Base-by-base conservation (phyloP, 352 stramenopile species). In the Aphanomyces euteiches region DNA sequence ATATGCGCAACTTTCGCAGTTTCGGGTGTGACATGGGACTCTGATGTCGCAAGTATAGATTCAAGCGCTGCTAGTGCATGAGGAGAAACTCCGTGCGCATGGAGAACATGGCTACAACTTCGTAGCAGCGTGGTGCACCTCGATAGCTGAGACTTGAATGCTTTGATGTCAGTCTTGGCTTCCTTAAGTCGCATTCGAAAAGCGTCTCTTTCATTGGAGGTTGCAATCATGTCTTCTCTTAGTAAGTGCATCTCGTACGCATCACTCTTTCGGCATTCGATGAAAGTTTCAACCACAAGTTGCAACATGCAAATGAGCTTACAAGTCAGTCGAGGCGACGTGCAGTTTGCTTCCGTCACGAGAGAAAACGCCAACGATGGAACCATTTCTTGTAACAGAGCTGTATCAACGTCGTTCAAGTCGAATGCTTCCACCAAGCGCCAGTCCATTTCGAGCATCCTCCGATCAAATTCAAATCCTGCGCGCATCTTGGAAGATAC, bases 301-400 rank as follows among this genome's bases (percentile, higher is more conserved):
- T 70, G 64, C 45, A 70, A 50, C 47, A 70, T 70, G 39, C 64
- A 57, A 53, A 70, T 70, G 36, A 70, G 40, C 19, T 70, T 70
- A 48, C 64, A 70, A 2, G 64, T 28, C 10, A 70, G 37, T 7
- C 28, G 64, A 10, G 64, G 64, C 64, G 64, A 70, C 19, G 64
- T 61, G 54, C 64, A 70, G 19, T 37, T 57, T 17, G 54, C 19
- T 41, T 70, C 64, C n/a, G 64, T 70, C 45, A 70, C 64, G 15
- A 70, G 45, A 15, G 34, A 45, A 61, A 48, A 70, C 45, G 64
- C 47, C 7, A 70, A 17, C 3, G 64, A 45, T 34, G 64, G 64
- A 7, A 70, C 64, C 64, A 70, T 70, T 43, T 70, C 64, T 36
- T 70, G 64, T 12, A 70, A 36, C 19, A 70, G 39, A 13, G 36